Conservation (phyloP, 163 green algal genomes). For the Chloroidium sp. region DNA sequence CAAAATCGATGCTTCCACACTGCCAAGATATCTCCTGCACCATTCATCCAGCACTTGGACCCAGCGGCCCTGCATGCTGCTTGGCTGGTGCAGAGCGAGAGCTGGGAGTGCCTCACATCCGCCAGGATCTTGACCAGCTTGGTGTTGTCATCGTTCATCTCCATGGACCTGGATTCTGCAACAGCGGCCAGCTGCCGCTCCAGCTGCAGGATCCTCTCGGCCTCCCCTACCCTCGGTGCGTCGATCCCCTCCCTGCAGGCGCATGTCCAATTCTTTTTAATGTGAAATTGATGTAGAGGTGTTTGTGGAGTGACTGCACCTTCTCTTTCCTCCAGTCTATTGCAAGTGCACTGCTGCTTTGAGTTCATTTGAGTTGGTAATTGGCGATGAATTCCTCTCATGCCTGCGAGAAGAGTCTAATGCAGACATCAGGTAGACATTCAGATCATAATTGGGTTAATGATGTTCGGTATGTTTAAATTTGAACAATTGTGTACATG, state of each 20-base stretch:
- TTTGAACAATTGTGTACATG: no score
- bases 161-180: slow-evolving; percentile 2
- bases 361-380: no score
- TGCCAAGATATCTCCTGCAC: background rate
- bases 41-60: background rate
- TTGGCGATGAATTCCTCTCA: no score
- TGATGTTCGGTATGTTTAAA: no score
- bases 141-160: slow-evolving; percentile 16
- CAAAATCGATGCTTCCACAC: background rate
- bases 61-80: background rate
- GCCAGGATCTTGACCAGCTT: slow-evolving; percentile 9
- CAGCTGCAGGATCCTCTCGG: background rate
- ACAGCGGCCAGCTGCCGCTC: slow-evolving; percentile 4
- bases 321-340: no score
- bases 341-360: no score
- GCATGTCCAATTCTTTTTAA: background rate
- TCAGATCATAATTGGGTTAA: no score
- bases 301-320: background rate
- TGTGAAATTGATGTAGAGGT: background rate
- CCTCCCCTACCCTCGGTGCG: background rate
- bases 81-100: background rate
- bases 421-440: no score
- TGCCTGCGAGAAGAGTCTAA: no score
- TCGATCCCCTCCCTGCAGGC: background rate
- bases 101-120: background rate